phyloP scores from a whole-genome alignment of 768 basidiomycete species.

The Clavulina sp. region DNA sequence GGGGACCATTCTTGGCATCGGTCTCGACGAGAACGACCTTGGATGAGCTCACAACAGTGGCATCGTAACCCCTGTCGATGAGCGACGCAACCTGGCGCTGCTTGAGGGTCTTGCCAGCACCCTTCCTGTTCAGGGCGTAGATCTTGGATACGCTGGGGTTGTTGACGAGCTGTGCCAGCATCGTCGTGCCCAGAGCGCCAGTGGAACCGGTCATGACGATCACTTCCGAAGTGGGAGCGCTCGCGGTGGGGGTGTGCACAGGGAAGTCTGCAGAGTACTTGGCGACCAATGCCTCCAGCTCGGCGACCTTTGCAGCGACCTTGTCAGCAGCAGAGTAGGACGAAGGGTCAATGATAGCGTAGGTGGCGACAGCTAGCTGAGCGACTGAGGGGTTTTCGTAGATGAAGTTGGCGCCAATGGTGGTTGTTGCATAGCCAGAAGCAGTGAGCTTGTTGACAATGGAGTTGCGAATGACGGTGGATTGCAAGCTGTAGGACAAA shows the following conservation, averaged over 20 bases:
- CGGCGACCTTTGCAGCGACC: conserved; percentile 1
- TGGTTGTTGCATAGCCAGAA: conserved; percentile 9
- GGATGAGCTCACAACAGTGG: conserved; percentile 1
- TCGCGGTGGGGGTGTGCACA: not conserved
- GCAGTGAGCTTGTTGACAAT: conserved; percentile 19
- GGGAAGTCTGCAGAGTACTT: conserved; percentile 4
- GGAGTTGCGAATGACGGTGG: conserved; percentile 25
- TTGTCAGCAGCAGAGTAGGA: not conserved
- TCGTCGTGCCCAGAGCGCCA: conserved; percentile 6
- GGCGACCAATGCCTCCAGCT: conserved; percentile 1
- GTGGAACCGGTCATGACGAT: conserved; percentile 7
- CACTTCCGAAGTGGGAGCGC: conserved; percentile 4
- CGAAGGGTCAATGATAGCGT: not conserved
- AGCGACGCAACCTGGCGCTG: conserved; percentile 3
- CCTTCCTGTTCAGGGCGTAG: conserved; percentile 6
- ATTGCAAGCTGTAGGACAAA: conserved; percentile 20
- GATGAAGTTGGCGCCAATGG: conserved; percentile 11
- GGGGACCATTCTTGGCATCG: not conserved
- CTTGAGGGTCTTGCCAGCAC: not conserved
- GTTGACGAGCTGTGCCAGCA: conserved; percentile 4
- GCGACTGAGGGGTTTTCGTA: conserved; percentile 7
- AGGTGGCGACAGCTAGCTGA: not conserved
- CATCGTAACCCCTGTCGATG: conserved; percentile 1
- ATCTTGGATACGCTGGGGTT: not conserved
- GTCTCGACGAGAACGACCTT: conserved; percentile 10